These are phyloP conservation scores for Arabidopsis lyrata DNA, from an alignment of 441 rosid genomes.

Conservation along the genomic window DNA sequence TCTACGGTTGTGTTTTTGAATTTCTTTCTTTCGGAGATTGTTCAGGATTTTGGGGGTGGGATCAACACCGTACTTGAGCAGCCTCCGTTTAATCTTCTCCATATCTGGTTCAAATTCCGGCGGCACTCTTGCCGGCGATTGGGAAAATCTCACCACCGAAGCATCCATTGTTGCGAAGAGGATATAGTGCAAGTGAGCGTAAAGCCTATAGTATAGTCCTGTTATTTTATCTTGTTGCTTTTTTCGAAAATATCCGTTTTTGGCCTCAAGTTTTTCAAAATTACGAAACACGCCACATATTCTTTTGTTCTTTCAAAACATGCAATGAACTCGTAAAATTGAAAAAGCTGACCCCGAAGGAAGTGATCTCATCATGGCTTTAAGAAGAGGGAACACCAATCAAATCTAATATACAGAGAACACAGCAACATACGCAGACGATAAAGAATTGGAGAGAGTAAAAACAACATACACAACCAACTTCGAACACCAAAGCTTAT, in stretches of 20 bases:
- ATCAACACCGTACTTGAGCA: constrained; percentile 61
- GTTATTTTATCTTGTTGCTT: constrained; percentile 15
- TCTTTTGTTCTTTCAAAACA: neutral
- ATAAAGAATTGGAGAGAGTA: constrained; percentile 11
- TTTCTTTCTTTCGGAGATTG: constrained; percentile 74
- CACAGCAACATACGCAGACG: constrained; percentile 26
- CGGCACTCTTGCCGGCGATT: constrained; percentile 39
- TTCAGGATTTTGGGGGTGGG: constrained; percentile 82
- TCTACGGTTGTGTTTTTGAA: constrained; percentile 82
- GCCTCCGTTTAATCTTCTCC: constrained; percentile 65
- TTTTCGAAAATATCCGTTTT: neutral
- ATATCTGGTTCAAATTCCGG: constrained; percentile 64
- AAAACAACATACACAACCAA: no score
- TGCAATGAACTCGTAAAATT: constrained; percentile 18
- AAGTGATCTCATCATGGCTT: neutral
- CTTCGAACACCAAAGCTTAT: no score
- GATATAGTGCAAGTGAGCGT: constrained; percentile 1
- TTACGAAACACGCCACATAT: neutral
- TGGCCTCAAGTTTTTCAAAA: neutral
- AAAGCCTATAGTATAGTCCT: neutral
- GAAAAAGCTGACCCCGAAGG: constrained; percentile 1
- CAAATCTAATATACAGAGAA: constrained; percentile 51
- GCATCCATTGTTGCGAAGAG: constrained; percentile 51
- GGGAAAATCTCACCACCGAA: constrained; percentile 48
- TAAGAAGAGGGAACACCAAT: constrained; percentile 27